phyloP scores from a whole-genome alignment of 169 alveolate genomes.

The Fabrea salina region DNA sequence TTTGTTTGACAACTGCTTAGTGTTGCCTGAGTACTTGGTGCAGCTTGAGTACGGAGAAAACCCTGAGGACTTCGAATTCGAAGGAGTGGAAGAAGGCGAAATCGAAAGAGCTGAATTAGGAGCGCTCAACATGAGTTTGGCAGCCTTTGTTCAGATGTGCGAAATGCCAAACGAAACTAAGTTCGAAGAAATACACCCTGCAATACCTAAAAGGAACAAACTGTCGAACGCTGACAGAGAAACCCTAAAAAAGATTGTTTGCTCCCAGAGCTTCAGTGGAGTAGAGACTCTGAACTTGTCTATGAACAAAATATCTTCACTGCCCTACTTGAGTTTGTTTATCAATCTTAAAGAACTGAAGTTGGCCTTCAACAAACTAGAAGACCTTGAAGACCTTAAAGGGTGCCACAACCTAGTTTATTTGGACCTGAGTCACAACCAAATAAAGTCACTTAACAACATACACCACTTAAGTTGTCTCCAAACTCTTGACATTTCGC shows the following conservation, averaged over 20 bases:
- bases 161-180: background rate
- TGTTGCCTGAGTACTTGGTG: conserved; percentile 78
- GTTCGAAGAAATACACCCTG: background rate
- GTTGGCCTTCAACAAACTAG: conserved; percentile 68
- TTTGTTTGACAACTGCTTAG: conserved; percentile 64
- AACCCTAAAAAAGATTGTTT: background rate
- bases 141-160: background rate
- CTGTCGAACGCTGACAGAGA: no score
- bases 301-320: background rate
- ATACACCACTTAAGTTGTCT: background rate
- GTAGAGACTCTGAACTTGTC: background rate
- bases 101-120: background rate
- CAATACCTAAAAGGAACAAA: background rate
- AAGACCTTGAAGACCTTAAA: conserved; percentile 59
- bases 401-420: conserved; percentile 48
- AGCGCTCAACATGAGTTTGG: background rate
- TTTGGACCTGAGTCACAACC: conserved; percentile 73
- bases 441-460: conserved; percentile 37
- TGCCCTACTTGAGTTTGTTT: conserved; percentile 11
- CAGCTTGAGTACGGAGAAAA: conserved; percentile 74
- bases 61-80: no score
- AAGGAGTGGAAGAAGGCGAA: background rate
- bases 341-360: conserved; percentile 62
- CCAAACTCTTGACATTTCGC: background rate
- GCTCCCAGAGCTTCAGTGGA: background rate